Evolutionary conservation across 352 stramenopile genomes (phyloP).

Genomic region (Phytophthora fragariae): DNA sequence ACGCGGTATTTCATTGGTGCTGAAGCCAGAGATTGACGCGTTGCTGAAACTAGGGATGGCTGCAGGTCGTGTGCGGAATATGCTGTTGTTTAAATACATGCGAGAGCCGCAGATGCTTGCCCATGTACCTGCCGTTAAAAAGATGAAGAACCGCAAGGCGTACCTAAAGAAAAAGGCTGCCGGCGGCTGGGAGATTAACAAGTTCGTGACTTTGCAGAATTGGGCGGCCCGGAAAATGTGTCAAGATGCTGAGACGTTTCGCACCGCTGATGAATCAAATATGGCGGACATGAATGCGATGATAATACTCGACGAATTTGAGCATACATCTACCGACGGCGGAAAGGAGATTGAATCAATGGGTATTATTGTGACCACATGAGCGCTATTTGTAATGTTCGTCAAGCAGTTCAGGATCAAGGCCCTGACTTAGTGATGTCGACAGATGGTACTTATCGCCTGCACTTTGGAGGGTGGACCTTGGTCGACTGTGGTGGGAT

Average conservation of each 20-base stretch:
- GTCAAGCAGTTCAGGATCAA: neutral
- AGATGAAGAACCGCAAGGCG: neutral
- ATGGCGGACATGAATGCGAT: slow-evolving; percentile 1
- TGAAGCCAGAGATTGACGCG: neutral
- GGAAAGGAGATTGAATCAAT: neutral
- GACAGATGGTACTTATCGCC: slow-evolving; percentile 14
- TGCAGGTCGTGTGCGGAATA: neutral
- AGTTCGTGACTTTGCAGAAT: neutral
- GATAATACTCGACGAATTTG: slow-evolving; percentile 13
- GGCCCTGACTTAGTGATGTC: slow-evolving; percentile 1
- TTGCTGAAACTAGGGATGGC: neutral
- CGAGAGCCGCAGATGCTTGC: neutral
- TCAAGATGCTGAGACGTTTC: neutral
- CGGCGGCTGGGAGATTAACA: neutral
- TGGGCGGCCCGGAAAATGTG: slow-evolving; percentile 6
- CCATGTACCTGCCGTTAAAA: neutral
- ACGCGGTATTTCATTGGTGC: neutral
- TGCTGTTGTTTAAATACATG: slow-evolving; percentile 1
- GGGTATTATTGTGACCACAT: slow-evolving; percentile 2
- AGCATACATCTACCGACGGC: slow-evolving; percentile 7
- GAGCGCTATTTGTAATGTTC: slow-evolving; percentile 12
- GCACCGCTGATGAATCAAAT: slow-evolving; percentile 3
- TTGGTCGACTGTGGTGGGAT: slow-evolving; percentile 11
- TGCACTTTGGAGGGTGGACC: slow-evolving; percentile 14
- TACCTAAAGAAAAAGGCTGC: neutral